These are phyloP conservation scores for Pinus tabuliformis DNA, from an alignment of 75 land plant species.

Conservation along the genomic window DNA sequence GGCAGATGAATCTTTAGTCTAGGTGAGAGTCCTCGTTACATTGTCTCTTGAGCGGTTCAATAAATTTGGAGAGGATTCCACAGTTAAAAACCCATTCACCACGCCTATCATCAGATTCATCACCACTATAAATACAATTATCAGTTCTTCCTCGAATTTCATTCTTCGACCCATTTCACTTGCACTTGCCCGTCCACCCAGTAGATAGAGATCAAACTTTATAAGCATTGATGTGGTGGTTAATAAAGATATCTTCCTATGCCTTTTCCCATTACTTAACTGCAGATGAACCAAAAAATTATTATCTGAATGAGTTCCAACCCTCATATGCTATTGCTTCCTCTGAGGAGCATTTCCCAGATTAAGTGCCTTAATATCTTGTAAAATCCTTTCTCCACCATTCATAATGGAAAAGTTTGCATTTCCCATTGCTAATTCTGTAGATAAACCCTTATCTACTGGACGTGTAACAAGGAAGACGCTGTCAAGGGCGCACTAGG, in stretches of 20 bases:
- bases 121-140: too few species aligned
- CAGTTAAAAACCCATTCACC: neutral
- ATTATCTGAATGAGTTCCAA: slow-evolving; percentile 31
- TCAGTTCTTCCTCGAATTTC: too few species aligned
- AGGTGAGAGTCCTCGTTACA: slow-evolving; percentile 21
- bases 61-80: slow-evolving; percentile 19
- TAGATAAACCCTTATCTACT: slow-evolving; percentile 12
- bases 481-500: too few species aligned
- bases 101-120: too few species aligned
- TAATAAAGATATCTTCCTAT: too few species aligned
- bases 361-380: slow-evolving; percentile 19
- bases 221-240: too few species aligned
- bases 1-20: slow-evolving; percentile 28
- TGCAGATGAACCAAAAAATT: slow-evolving; percentile 8
- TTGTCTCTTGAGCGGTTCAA: slow-evolving; percentile 51
- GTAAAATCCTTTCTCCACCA: slow-evolving; percentile 36
- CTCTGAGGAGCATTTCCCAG: slow-evolving; percentile 22
- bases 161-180: too few species aligned
- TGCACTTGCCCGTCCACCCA: too few species aligned
- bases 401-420: slow-evolving; percentile 29
- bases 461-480: slow-evolving; percentile 5
- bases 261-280: slow-evolving; percentile 12
- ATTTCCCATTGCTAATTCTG: slow-evolving; percentile 26
- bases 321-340: slow-evolving; percentile 19
- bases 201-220: too few species aligned